Conservation (phyloP, 2,329 filamentous ascomycete species). For the Neonectria coccinea region DNA sequence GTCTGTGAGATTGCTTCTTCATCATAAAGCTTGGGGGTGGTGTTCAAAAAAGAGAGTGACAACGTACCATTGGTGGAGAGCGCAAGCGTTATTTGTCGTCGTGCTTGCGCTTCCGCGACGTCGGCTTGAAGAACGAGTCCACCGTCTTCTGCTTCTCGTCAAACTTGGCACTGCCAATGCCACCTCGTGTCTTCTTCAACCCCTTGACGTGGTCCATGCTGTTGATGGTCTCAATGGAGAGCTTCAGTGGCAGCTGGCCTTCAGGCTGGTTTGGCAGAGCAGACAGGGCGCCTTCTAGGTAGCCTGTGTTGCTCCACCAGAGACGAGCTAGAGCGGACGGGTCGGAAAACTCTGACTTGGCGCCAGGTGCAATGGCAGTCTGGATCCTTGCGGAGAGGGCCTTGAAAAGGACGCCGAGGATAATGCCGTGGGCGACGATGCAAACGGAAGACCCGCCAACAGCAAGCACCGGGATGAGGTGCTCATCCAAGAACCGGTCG, state of each 20-base stretch:
- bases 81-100: conserved; percentile 39
- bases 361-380: conserved; percentile 32
- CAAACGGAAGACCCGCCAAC: conserved; percentile 25
- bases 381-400: conserved; percentile 68
- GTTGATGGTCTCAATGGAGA: conserved; percentile 72
- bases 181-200: conserved; percentile 83
- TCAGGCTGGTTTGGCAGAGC: not conserved
- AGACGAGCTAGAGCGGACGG: conserved; percentile 39
- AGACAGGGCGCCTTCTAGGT: conserved; percentile 51
- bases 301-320: conserved; percentile 67
- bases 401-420: conserved; percentile 77
- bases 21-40: conserved; percentile 65
- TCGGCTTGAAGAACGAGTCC: conserved; percentile 77
- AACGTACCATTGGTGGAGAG: conserved; percentile 55
- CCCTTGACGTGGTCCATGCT: conserved; percentile 76
- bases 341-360: conserved; percentile 26
- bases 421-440: conserved; percentile 85
- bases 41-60: conserved; percentile 29
- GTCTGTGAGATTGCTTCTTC: conserved; percentile 80
- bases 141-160: conserved; percentile 82
- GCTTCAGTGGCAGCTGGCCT: conserved; percentile 38
- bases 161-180: conserved; percentile 81
- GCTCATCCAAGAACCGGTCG: conserved; percentile 72
- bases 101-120: conserved; percentile 44
- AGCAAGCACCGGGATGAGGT: conserved; percentile 67